Evolutionary conservation across 2,329 filamentous ascomycete species (phyloP), one percentile per base, ranked within the genome.

Genomic region (Stemphylium vesicarium): DNA sequence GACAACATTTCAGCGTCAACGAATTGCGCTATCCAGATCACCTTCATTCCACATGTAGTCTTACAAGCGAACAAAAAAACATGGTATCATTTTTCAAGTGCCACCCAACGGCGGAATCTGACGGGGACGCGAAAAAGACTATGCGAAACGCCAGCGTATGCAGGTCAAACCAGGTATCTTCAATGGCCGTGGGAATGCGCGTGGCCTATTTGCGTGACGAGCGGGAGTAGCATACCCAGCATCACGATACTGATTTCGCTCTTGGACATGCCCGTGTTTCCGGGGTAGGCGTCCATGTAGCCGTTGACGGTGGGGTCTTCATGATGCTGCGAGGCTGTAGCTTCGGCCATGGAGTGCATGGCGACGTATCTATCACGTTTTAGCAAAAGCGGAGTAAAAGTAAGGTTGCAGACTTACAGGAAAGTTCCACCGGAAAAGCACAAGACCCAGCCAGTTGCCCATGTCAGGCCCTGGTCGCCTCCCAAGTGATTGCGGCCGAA

Each of bases 401-500:
- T n/a, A 32, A 18, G 2, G 7, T 7, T 44, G 35, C 81, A 9
- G 32, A 81, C 90, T 84, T 79, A 97, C 89, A 99, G 77, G 72
- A 99, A 99, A 0, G 95, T 99, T 13, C 95, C 95, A 0, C 90
- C 95, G 0, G 92, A 96, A 73, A 99, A 99, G n/a, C 98, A 80
- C 8, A 99, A 80, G 38, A 98, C 79, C 82, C 96, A 91, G 20
- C 95, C 95, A 0, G 94, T 98, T 81, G 91, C 93, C 87, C 92
- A 97, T 66, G 88, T 85, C 52, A 90, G 86, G 16, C 82, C 81
- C 42, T 86, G 83, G 46, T 88, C 85, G 48, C 81, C 82, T 36
- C 79, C 75, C 57, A 73, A 81, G 77, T 81, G 78, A 50, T 84
- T 79, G 56, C 90, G 85, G 54, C 88, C 90, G 1, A 95, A 75